phyloP scores from a whole-genome alignment of 345 rosid genomes.

The Gossypioides kirkii region DNA sequence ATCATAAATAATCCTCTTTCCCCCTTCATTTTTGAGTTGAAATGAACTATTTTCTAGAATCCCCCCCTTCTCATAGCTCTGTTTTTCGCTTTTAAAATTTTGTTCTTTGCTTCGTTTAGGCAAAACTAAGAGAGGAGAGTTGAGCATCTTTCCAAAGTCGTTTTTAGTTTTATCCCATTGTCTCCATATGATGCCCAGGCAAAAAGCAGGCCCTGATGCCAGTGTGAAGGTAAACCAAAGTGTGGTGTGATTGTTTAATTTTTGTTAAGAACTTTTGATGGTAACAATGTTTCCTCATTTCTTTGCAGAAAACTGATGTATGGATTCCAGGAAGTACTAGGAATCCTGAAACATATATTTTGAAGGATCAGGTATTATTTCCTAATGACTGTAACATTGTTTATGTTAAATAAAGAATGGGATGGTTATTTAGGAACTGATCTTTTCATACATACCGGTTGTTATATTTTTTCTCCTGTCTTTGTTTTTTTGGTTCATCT shows the following conservation, averaged over 20 bases:
- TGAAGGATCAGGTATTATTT: slow-evolving; percentile 81
- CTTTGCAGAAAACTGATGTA: slow-evolving; percentile 52
- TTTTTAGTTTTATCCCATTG: slow-evolving; percentile 75
- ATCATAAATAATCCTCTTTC: background rate
- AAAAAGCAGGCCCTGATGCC: slow-evolving; percentile 45
- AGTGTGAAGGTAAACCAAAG: slow-evolving; percentile 38
- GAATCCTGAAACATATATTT: slow-evolving; percentile 74
- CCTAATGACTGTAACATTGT: background rate
- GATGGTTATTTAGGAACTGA: background rate
- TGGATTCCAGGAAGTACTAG: slow-evolving; percentile 71
- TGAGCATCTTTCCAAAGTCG: slow-evolving; percentile 69
- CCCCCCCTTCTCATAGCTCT: background rate
- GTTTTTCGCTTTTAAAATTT: background rate
- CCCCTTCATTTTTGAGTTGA: background rate
- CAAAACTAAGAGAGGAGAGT: slow-evolving; percentile 88
- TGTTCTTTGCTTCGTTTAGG: slow-evolving; percentile 35
- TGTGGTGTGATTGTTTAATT: background rate
- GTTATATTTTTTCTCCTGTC: background rate
- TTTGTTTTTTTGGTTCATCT: background rate
- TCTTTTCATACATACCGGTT: background rate
- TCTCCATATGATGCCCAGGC: slow-evolving; percentile 95
- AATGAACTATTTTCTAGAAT: background rate
- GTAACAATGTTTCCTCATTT: slow-evolving; percentile 12
- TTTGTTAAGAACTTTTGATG: slow-evolving; percentile 3
- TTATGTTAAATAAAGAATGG: background rate